These are phyloP conservation scores for Alisma plantagoaquatica DNA, from an alignment of 106 monocot species.

Conservation along the genomic window DNA sequence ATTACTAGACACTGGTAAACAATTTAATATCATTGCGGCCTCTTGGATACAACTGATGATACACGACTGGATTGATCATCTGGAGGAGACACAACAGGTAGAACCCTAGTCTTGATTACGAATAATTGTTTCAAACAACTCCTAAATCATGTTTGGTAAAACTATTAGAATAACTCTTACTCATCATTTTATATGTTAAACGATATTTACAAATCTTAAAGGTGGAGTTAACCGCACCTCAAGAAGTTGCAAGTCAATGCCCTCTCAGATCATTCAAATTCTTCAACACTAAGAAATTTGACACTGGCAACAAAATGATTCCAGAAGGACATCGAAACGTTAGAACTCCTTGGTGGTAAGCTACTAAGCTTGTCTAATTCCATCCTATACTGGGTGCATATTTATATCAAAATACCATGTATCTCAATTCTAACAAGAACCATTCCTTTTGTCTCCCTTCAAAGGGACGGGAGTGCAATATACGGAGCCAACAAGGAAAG, in stretches of 20 bases:
- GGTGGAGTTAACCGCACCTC: constrained; percentile 32
- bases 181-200: no score
- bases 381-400: no score
- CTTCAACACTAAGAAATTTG: constrained; percentile 26
- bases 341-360: constrained; percentile 59
- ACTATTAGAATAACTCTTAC: no score
- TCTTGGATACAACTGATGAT: constrained; percentile 73
- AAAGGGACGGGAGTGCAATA: constrained; percentile 52
- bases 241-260: constrained; percentile 26
- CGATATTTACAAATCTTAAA: no score
- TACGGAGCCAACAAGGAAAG: constrained; percentile 20
- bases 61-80: constrained; percentile 65
- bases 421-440: no score
- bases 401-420: no score
- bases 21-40: constrained; percentile 55
- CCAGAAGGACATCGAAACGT: constrained; percentile 26
- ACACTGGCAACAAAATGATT: constrained; percentile 16
- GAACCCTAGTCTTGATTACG: neutral
- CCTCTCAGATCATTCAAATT: constrained; percentile 46
- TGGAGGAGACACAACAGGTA: constrained; percentile 50
- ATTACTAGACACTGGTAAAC: constrained; percentile 47
- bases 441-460: no score
- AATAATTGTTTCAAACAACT: neutral
- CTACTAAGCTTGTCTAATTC: no score
- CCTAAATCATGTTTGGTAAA: neutral